Evolutionary conservation across 805 yeast species (phyloP), one percentile per base, ranked within the genome.

Genomic region (Kazachstania taianensis): DNA sequence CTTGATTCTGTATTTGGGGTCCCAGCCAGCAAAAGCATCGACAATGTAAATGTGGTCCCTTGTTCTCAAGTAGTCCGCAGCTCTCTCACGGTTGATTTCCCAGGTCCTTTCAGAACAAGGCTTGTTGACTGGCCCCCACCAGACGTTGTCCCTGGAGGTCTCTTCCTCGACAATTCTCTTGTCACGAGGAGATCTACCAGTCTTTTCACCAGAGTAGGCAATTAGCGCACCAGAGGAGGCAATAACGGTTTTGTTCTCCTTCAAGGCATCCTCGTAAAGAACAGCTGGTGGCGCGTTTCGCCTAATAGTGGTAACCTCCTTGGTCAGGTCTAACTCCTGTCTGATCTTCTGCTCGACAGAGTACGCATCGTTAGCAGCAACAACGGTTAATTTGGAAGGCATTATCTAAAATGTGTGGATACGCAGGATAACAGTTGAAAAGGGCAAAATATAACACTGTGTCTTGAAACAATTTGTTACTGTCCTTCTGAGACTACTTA

Each of bases 91-190:
- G 61, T 94, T 83, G 53, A 89, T 86, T 52, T 76, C 75, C 97
- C 97, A 89, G 16, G 96, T 86, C 59, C 79, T 78, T 65, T 85
- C 94, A 41, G 84, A 81, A 50, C 89, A 87, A 66, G 89, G 83
- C 66, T 82, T 85, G 70, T 89, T 89, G 49, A 89, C 98, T 2
- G 97, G 97, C 18, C 98, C 98, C 98, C 98, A 89, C 98, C 98
- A 89, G 51, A 89, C 76, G 55, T 87, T 69, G 40, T 83, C 72
- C 41, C 72, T 65, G 27, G 96, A 85, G 35, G 92, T 72, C 50
- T 75, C 81, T 69, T 92, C 97, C 53, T 87, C 96, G 44, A 89
- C 96, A 61, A 89, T 84, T 68, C 98, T 82, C 65, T 89, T 89
- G 67, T 89, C 98, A 69, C 82, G 83, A 60, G 98, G 98, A 24